Evolutionary conservation across 179 eudicot species (phyloP).

Genomic region (Beta lomatogona): DNA sequence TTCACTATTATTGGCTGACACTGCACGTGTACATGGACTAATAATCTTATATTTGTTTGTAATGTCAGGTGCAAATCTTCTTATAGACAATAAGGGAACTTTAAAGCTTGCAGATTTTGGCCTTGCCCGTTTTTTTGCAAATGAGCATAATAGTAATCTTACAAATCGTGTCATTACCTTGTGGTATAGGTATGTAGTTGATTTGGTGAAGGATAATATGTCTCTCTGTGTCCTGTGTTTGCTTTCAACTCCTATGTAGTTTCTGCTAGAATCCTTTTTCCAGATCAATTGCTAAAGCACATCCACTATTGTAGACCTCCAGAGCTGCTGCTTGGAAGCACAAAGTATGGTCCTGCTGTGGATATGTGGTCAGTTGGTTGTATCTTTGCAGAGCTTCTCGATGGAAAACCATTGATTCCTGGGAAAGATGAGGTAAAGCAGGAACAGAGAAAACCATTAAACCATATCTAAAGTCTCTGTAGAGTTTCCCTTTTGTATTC

Average conservation of each 20-base stretch:
- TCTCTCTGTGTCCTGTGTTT: not conserved
- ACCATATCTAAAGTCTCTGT: not conserved
- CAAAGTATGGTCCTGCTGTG: slow-evolving; percentile 59
- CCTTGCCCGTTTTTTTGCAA: slow-evolving; percentile 85
- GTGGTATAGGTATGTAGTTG: slow-evolving; percentile 77
- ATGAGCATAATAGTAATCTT: slow-evolving; percentile 83
- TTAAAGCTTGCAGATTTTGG: slow-evolving; percentile 99
- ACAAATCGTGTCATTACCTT: slow-evolving; percentile 95
- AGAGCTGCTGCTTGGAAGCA: slow-evolving; percentile 56
- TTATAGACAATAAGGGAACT: slow-evolving; percentile 91
- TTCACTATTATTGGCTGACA: not conserved
- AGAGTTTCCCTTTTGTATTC: not conserved
- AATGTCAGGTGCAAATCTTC: slow-evolving; percentile 79
- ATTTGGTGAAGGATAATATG: slow-evolving; percentile 1
- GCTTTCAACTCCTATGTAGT: not conserved
- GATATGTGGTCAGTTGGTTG: slow-evolving; percentile 69
- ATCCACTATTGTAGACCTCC: slow-evolving; percentile 44
- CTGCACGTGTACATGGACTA: not conserved
- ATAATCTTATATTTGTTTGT: slow-evolving; percentile 8
- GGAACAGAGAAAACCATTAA: not conserved
- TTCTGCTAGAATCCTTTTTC: not conserved
- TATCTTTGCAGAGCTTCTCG: slow-evolving; percentile 57
- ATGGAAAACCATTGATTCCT: slow-evolving; percentile 48
- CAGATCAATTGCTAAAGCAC: slow-evolving; percentile 1
- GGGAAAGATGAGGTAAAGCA: slow-evolving; percentile 53